These are phyloP conservation scores for Geotrichum citri-aurantii DNA, from an alignment of 1,139 yeast species.

Conservation along the genomic window DNA sequence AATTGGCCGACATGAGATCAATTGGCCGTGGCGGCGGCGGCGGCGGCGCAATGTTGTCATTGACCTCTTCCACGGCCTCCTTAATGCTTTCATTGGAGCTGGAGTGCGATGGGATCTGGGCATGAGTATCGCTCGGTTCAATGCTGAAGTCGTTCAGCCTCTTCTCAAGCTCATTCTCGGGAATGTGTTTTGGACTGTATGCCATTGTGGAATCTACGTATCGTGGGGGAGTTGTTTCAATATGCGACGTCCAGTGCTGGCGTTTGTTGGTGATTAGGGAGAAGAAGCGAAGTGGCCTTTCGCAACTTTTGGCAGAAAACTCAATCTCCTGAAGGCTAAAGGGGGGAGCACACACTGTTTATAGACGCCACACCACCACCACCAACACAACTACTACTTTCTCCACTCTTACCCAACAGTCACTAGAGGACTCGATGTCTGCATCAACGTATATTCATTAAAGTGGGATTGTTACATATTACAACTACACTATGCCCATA, in stretches of 20 bases:
- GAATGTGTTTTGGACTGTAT: conserved; percentile 1
- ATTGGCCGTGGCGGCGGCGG: neutral
- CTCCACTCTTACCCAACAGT: neutral
- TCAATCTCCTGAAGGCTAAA: neutral
- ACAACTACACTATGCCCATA: neutral
- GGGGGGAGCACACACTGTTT: too few relatives aligned
- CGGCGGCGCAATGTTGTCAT: neutral
- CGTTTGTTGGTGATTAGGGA: neutral
- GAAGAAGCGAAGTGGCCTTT: neutral
- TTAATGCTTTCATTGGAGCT: neutral
- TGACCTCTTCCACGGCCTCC: neutral
- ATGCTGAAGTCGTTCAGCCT: conserved; percentile 5
- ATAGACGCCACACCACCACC: too few relatives aligned
- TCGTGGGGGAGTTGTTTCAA: neutral
- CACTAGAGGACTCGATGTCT: neutral
- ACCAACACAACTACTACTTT: neutral
- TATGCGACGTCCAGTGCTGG: neutral
- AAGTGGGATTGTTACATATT: neutral
- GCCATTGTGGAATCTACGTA: neutral
- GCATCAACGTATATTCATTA: neutral
- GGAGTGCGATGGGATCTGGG: neutral
- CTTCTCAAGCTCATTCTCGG: conserved; percentile 10
- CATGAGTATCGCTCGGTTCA: conserved; percentile 2
- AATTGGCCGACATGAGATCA: neutral
- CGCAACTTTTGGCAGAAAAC: neutral